Evolutionary conservation across 2,329 filamentous ascomycete species (phyloP).

Genomic region (Pyricularia sp.): DNA sequence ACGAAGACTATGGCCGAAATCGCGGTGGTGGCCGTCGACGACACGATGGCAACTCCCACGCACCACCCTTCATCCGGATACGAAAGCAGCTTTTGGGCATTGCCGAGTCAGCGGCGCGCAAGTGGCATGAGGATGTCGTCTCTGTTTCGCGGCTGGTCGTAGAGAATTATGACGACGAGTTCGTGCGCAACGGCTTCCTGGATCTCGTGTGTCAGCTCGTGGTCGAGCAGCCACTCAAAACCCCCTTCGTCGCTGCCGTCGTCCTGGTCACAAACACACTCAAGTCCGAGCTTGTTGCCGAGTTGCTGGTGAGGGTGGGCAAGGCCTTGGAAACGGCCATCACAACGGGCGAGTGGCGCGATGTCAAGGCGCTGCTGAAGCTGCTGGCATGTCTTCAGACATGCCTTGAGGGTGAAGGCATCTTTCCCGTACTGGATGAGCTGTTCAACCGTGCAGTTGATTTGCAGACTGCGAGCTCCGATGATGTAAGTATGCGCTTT

Average conservation of each 20-base stretch:
- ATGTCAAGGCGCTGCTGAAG: slow-evolving; percentile 82
- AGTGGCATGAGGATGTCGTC: slow-evolving; percentile 69
- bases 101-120: slow-evolving; percentile 71
- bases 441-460: slow-evolving; percentile 89
- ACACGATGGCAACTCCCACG: slow-evolving; percentile 44
- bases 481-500: slow-evolving; percentile 60
- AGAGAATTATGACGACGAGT: slow-evolving; percentile 79
- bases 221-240: slow-evolving; percentile 91
- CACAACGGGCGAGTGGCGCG: slow-evolving; percentile 70
- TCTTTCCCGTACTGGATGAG: slow-evolving; percentile 79
- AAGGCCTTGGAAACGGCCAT: slow-evolving; percentile 58
- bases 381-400: slow-evolving; percentile 82
- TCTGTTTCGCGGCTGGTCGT: slow-evolving; percentile 67
- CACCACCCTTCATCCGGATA: slow-evolving; percentile 54
- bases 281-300: slow-evolving; percentile 63
- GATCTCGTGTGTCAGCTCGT: slow-evolving; percentile 67
- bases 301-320: slow-evolving; percentile 57
- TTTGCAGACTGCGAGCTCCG: slow-evolving; percentile 83
- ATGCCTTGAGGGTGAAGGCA: slow-evolving; percentile 70
- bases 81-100: slow-evolving; percentile 72
- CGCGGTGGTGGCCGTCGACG: slow-evolving; percentile 64
- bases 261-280: slow-evolving; percentile 70
- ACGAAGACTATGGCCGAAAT: slow-evolving; percentile 66
- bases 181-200: slow-evolving; percentile 64
- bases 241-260: slow-evolving; percentile 84